Evolutionary conservation across 176 grass and related monocot genomes (phyloP).

Genomic region (Avena sativa): DNA sequence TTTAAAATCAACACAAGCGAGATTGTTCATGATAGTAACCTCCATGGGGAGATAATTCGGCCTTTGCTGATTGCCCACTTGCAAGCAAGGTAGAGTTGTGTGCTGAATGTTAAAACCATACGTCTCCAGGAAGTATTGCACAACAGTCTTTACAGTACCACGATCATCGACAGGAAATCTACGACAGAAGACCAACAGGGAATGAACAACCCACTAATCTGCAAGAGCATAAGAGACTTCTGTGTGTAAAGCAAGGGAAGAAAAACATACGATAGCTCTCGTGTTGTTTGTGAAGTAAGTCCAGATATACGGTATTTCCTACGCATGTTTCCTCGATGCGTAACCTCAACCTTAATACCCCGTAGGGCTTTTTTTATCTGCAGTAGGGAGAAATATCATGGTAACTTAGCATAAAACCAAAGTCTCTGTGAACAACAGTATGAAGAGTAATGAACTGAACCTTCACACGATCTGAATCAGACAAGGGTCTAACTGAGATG

Average conservation of each 20-base stretch:
- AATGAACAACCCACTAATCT: slow-evolving; percentile 1
- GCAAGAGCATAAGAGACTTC: not conserved
- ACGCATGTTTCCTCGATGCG: slow-evolving; percentile 91
- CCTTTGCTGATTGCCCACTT: slow-evolving; percentile 95
- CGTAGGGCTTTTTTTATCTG: slow-evolving; percentile 91
- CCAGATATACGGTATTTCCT: slow-evolving; percentile 95
- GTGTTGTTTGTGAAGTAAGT: slow-evolving; percentile 88
- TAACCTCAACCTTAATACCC: slow-evolving; percentile 94
- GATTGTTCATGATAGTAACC: slow-evolving; percentile 40
- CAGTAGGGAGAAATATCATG: slow-evolving; percentile 13
- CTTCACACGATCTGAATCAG: slow-evolving; percentile 95
- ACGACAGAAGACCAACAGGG: slow-evolving; percentile 18
- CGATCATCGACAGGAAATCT: slow-evolving; percentile 88
- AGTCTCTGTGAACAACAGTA: not conserved
- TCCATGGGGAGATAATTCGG: slow-evolving; percentile 96
- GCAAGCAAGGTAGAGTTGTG: slow-evolving; percentile 88
- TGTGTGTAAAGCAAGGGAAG: slow-evolving; percentile 14
- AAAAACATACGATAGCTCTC: slow-evolving; percentile 76
- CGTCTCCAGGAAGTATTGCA: slow-evolving; percentile 89
- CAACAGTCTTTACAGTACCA: slow-evolving; percentile 94
- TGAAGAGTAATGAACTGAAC: slow-evolving; percentile 38
- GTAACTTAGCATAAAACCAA: slow-evolving; percentile 22
- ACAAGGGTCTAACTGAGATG: slow-evolving; percentile 80
- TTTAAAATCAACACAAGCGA: slow-evolving; percentile 1
- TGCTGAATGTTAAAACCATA: slow-evolving; percentile 92